Evolutionary conservation across 2,329 filamentous ascomycete species (phyloP), one percentile per base, ranked within the genome.

Genomic region (Aspergillus sp.): DNA sequence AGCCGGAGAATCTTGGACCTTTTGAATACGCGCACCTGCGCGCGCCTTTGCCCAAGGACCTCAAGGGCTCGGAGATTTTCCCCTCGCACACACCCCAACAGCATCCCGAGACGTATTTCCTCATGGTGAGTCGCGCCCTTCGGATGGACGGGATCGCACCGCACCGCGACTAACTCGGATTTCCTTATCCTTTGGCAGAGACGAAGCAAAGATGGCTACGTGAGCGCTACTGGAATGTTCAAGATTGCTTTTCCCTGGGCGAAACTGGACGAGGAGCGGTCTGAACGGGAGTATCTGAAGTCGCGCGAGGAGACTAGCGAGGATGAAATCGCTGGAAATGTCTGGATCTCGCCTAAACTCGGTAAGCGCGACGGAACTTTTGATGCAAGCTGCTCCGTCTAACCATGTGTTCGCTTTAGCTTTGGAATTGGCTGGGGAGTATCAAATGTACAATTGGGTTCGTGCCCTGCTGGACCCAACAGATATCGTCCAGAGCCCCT

Each of bases 11-110:
- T 61, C 79, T 94, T 55, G 90, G 90, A 47, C 84, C 87, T 44
- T 96, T 99, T 70, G 94, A 97, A 73, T 99, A 99, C 73, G 93
- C 92, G 59, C 94, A 99, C 70, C 81, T 99, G 46, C 88, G 93
- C 66, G 93, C 92, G 55, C 93, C 94, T 13, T 77, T 99, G 44
- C 94, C 94, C 46, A 94, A 92, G 73, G 91, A 94, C 59, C 86
- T 97, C 61, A 84, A 86, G 55, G 82, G 81, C 24, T 96, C 92
- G 5, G 94, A 94, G 67, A 95, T 99, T 65, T 97, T 97, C 78
- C 87, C 89, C 65, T 87, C 86, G 54, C 86, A 86, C 68, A 72
- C 75, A 9, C 76, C 80, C 50, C 71, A 78, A 55, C 73, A 78
- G 57, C 82, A 78, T 54, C 93, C 94, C 4, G 90, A 90, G 70